A percentile compares a stretch with the other conserved stretches of the same genome.
These are phyloP conservation scores for Aspergillus spinulosporus DNA, from an alignment of 2,329 filamentous ascomycete species.

Conservation along the genomic window DNA sequence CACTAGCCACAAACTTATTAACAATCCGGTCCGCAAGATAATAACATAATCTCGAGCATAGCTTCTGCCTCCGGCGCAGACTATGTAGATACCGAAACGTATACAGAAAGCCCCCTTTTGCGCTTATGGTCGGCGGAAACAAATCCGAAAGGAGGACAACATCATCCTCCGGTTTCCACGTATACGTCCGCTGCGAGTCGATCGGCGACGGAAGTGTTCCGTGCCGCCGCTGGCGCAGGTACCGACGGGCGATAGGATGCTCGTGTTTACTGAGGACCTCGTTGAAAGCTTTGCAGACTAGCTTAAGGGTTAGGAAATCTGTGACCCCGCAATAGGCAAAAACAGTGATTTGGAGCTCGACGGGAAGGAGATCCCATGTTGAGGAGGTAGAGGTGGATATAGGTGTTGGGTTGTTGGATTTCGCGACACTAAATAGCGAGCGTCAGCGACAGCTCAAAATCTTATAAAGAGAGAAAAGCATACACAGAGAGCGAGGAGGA, in stretches of 20 bases:
- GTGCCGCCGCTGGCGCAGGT: slow-evolving; percentile 44
- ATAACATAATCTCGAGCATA: slow-evolving; percentile 41
- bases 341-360: slow-evolving; percentile 45
- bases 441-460: background rate
- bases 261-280: slow-evolving; percentile 41
- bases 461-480: slow-evolving; percentile 9
- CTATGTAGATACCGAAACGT: slow-evolving; percentile 44
- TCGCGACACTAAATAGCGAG: slow-evolving; percentile 26
- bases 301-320: slow-evolving; percentile 39
- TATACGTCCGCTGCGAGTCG: slow-evolving; percentile 38
- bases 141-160: slow-evolving; percentile 46
- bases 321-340: slow-evolving; percentile 42
- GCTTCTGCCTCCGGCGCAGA: slow-evolving; percentile 39
- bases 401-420: slow-evolving; percentile 24
- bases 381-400: slow-evolving; percentile 28
- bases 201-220: slow-evolving; percentile 45
- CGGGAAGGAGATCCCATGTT: slow-evolving; percentile 42
- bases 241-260: slow-evolving; percentile 43
- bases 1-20: slow-evolving; percentile 38
- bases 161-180: slow-evolving; percentile 45
- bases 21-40: slow-evolving; percentile 46
- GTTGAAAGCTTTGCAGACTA: slow-evolving; percentile 42
- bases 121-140: slow-evolving; percentile 41
- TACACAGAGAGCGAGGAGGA: slow-evolving; percentile 30
- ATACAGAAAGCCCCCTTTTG: slow-evolving; percentile 40